phyloP scores from a whole-genome alignment of 306 rosid genomes.

The Dryas octopetala region DNA sequence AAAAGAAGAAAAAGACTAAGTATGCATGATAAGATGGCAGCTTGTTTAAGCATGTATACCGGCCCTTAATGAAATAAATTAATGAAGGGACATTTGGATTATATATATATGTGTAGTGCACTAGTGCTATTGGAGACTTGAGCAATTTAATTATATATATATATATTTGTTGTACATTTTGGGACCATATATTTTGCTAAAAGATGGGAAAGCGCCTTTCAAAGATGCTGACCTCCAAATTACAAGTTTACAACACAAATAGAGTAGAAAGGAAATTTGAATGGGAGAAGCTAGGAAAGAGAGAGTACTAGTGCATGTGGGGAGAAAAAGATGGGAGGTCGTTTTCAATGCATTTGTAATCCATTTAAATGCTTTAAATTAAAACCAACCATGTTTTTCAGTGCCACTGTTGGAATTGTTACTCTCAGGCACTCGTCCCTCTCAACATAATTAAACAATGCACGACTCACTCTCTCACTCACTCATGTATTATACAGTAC shows the following conservation, averaged over 20 bases:
- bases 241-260: neutral
- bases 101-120: too few species aligned
- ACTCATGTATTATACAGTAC: too few species aligned
- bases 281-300: conserved; percentile 21
- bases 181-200: conserved; percentile 13
- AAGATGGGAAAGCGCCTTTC: neutral
- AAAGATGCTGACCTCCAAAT: conserved; percentile 18
- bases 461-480: conserved; percentile 29
- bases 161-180: neutral
- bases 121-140: too few species aligned
- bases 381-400: conserved; percentile 74
- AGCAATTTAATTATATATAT: too few species aligned
- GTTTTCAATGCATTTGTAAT: conserved; percentile 59
- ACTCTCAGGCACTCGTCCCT: conserved; percentile 61
- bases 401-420: conserved; percentile 81
- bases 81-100: too few species aligned
- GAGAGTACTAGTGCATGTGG: conserved; percentile 4
- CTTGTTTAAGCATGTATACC: too few species aligned
- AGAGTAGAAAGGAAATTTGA: conserved; percentile 6
- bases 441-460: conserved; percentile 54
- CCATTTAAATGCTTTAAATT: conserved; percentile 41
- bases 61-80: too few species aligned
- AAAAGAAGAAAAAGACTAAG: too few species aligned
- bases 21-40: too few species aligned
- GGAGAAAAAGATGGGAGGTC: conserved; percentile 53